These are phyloP conservation scores for Blumeria hordei DNA, from an alignment of 2,329 filamentous ascomycete genomes.

Conservation along the genomic window DNA sequence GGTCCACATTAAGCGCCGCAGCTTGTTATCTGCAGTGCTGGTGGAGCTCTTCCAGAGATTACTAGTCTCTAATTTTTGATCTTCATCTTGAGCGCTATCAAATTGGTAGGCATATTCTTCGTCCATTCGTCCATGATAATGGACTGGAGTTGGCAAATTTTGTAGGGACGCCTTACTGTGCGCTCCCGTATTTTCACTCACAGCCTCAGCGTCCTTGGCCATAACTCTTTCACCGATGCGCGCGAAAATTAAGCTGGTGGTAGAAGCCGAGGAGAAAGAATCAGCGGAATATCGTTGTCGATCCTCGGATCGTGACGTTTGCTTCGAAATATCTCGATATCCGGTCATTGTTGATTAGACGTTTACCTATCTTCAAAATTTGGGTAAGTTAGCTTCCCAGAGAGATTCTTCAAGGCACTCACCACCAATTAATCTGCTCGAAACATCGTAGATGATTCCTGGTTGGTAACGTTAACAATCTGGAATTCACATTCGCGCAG, in stretches of 20 bases:
- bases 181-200: conserved; percentile 10
- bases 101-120: conserved; percentile 7
- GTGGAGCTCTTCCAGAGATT: conserved; percentile 15
- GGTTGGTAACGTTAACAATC: no score
- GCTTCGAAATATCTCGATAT: conserved; percentile 10
- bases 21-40: conserved; percentile 31
- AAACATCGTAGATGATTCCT: no score
- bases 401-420: no score
- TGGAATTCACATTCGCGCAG: no score
- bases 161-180: conserved; percentile 7
- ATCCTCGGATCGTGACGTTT: conserved; percentile 9
- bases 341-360: conserved; percentile 9
- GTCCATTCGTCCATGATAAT: conserved; percentile 9
- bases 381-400: no score
- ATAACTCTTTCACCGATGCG: conserved; percentile 32
- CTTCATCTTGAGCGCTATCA: conserved; percentile 12
- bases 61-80: conserved; percentile 25
- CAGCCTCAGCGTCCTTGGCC: conserved; percentile 5
- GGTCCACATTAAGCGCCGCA: conserved; percentile 32
- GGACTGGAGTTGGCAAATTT: not conserved
- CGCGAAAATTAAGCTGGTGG: conserved; percentile 62
- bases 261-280: conserved; percentile 56
- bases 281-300: conserved; percentile 11
- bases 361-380: no score
- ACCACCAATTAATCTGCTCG: no score